Base-by-base conservation (phyloP, 1,284 basidiomycete genomes). In the Ganoderma boninense region DNA sequence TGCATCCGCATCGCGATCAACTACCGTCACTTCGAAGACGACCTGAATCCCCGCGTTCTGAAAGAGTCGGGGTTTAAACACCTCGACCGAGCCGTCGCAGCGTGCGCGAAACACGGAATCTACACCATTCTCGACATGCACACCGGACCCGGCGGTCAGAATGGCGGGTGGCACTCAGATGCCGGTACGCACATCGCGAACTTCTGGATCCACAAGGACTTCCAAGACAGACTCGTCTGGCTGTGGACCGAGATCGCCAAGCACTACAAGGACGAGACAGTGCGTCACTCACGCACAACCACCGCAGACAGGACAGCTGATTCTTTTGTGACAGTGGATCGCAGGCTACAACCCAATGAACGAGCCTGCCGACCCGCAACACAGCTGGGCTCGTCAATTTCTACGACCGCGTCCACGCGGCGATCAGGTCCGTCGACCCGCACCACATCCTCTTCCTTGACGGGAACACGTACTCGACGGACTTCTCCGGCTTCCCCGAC, bases 161-260 rank as follows among this genome's bases (percentile, higher is more conserved):
- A 89, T 77, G 82, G 80, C 20, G 88, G 84, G 73, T 89, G 87
- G 87, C 87, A 87, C 77, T 80, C 80, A 13, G 88, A 90, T 75
- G 79, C 82, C 1, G 87, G 87, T 6, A 84, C 83, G 18, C 87
- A 90, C 76, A 83, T 87, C 52, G 87, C 87, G 11, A 82, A 83
- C 75, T 91, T 94, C 81, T 94, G 91, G 91, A 83, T 83, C 14
- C 92, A 93, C 82, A 92, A 88, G 74, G 92, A 94, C 78, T 93
- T 93, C 79, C 92, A 94, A 79, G 91, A 94, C 77, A 85, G 92
- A 5, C 79, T 89, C 2, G 81, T 93, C 54, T 88, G 88, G 87
- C 84, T 94, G 40, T 94, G 93, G 92, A 84, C 84, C 64, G 81
- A 90, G 75, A 82, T 94, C n/a, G 90, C 92, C 0, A 79, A 80